These are phyloP conservation scores for Candida tallmaniae DNA, from an alignment of 805 yeast genomes.

Conservation along the genomic window DNA sequence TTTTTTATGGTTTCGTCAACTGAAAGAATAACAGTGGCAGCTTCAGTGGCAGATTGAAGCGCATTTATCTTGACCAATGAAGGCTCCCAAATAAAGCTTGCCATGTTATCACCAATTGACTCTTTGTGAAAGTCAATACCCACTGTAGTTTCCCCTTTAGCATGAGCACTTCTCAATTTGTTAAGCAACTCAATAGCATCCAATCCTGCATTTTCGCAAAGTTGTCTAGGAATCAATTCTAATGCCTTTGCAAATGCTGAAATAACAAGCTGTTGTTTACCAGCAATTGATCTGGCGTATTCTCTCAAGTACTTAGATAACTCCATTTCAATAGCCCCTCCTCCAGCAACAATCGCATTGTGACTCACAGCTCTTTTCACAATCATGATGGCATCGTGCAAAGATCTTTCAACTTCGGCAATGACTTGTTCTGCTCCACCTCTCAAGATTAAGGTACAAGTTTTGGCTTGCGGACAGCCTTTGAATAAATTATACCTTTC, in stretches of 20 bases:
- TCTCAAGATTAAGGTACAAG: conserved; percentile 88
- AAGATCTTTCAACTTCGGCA: conserved; percentile 91
- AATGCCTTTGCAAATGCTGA: conserved; percentile 91
- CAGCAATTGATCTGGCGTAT: conserved; percentile 81
- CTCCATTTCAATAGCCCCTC: conserved; percentile 99
- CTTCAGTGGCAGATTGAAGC: conserved; percentile 93
- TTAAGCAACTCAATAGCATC: conserved; percentile 95
- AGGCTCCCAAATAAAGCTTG: conserved; percentile 95
- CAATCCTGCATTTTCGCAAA: conserved; percentile 98
- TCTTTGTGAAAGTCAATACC: conserved; percentile 92
- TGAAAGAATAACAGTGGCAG: conserved; percentile 87
- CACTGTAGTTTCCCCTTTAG: conserved; percentile 85
- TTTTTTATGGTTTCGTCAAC: conserved; percentile 91
- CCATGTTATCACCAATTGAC: conserved; percentile 76
- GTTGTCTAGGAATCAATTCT: conserved; percentile 94
- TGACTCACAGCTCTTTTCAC: conserved; percentile 92
- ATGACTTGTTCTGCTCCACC: conserved; percentile 99
- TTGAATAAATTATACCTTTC: conserved; percentile 91
- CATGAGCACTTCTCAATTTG: conserved; percentile 87
- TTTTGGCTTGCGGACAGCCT: conserved; percentile 88
- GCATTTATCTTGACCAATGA: conserved; percentile 91
- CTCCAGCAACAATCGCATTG: conserved; percentile 90
- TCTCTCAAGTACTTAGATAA: conserved; percentile 84
- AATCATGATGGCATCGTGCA: conserved; percentile 98
- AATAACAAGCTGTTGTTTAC: conserved; percentile 91